Base-by-base conservation (phyloP, 805 yeast genomes). In the Suhomyces canberraensis region DNA sequence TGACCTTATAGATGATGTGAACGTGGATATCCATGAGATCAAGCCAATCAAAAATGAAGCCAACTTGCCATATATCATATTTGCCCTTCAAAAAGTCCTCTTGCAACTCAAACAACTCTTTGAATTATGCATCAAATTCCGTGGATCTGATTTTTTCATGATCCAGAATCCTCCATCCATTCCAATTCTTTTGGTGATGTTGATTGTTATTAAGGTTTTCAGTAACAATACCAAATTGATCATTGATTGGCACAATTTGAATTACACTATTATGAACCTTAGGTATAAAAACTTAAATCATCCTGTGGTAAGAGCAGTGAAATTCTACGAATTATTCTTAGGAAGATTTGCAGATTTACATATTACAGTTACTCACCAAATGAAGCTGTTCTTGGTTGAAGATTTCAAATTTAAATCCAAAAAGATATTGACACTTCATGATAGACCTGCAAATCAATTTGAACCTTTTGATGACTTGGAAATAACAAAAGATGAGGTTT, bases 221-320 rank as follows among this genome's bases (percentile, higher is more conserved):
- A 60, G 78, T 29, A 73, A 76, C 9, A 71, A 78, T 2, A 69
- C 90, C 4, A 71, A 74, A 51, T 60, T 91, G 16, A 72, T 93
- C 15, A 76, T 93, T 33, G 99, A 93, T 61, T 93, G 98, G 98
- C 99, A 93, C 60, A 93, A 93, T 59, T 69, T 93, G 48, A 95
- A 95, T 27, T 91, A 77, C 58, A 76, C 95, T 1, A 86, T 93
- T 18, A 61, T 93, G 39, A 81, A 83, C 36, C 56, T 91, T 52
- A 79, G 79, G 47, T 77, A 78, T 46, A 53, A 70, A 4, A 71
- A 71, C 37, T 55, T 60, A 33, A 61, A 60, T 22, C 86, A 86
- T 52, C 80, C 83, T 0, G 58, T 85, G 37, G 95, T 89, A 2
- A 57, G 64, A 34, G 20, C 79, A 2, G 73, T 86, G 53, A 75